phyloP scores from a whole-genome alignment of 2,329 filamentous ascomycete genomes.

The Fusarium dimerum region DNA sequence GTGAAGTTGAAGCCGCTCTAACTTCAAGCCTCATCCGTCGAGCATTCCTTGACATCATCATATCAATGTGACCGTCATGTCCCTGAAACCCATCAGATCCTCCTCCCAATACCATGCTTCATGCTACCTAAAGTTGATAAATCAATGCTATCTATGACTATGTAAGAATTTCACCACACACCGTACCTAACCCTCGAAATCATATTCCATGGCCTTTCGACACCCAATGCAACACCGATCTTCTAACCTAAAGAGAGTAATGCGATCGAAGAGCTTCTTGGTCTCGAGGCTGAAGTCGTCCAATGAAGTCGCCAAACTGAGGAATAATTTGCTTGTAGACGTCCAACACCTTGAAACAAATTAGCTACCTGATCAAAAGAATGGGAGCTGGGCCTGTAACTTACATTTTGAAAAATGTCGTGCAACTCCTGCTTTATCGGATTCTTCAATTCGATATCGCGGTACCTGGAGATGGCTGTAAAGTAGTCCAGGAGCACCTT shows the following conservation, averaged over 20 bases:
- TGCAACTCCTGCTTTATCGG: constrained; percentile 67
- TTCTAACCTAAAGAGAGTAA: constrained; percentile 43
- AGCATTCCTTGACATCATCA: neutral
- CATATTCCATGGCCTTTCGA: too few species aligned
- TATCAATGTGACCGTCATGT: neutral
- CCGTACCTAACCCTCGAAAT: neutral
- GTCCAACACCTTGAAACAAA: constrained; percentile 46
- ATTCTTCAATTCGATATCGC: constrained; percentile 60
- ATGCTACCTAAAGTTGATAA: constrained; percentile 27
- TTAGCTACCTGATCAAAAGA: neutral
- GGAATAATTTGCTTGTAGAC: constrained; percentile 62
- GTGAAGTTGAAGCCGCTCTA: neutral
- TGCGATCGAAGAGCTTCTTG: constrained; percentile 49
- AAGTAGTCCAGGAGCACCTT: constrained; percentile 82
- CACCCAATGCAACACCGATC: constrained; percentile 6
- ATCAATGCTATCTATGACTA: constrained; percentile 34
- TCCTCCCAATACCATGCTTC: constrained; percentile 23
- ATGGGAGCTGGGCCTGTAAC: constrained; percentile 26
- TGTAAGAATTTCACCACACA: constrained; percentile 22
- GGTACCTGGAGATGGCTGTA: constrained; percentile 76
- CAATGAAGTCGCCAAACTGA: constrained; percentile 57
- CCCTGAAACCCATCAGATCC: neutral
- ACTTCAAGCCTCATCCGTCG: neutral
- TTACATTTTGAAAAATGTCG: constrained; percentile 75
- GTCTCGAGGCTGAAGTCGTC: constrained; percentile 51